Evolutionary conservation across 2,329 filamentous ascomycete species (phyloP).

Genomic region (Ophiostoma angusticollis): DNA sequence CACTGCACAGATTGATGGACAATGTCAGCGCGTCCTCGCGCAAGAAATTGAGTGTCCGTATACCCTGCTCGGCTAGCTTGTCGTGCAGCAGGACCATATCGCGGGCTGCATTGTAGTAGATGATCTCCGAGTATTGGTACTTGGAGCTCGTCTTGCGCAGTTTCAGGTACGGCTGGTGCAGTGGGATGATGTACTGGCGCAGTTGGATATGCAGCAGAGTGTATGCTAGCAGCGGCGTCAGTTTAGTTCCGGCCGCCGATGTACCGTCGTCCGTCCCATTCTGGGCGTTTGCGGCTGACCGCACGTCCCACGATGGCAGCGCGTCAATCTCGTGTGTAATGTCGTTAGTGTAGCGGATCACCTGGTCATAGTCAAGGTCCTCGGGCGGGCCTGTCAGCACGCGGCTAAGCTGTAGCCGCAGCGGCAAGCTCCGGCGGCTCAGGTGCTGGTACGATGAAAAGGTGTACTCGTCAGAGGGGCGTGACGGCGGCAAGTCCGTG

Average conservation of each 20-base stretch:
- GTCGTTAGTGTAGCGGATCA: conserved; percentile 48
- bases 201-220: conserved; percentile 48
- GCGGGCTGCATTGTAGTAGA: conserved; percentile 49
- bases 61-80: conserved; percentile 44
- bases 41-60: conserved; percentile 46
- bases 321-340: conserved; percentile 48
- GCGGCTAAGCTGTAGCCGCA: conserved; percentile 44
- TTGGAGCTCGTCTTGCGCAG: conserved; percentile 46
- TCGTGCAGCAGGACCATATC: conserved; percentile 51
- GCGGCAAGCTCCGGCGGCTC: conserved; percentile 40
- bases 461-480: conserved; percentile 40
- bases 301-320: conserved; percentile 42
- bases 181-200: conserved; percentile 47
- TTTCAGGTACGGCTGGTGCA: conserved; percentile 48
- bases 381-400: conserved; percentile 41
- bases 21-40: conserved; percentile 47
- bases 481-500: conserved; percentile 35
- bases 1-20: conserved; percentile 47
- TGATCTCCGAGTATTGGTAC: conserved; percentile 49
- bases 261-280: conserved; percentile 23
- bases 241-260: conserved; percentile 27
- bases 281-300: conserved; percentile 17
- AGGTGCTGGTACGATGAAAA: conserved; percentile 47
- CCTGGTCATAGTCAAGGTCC: conserved; percentile 47
- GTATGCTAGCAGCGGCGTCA: conserved; percentile 43